Evolutionary conservation across 352 stramenopile species (phyloP), one percentile per base, ranked within the genome.

Genomic region (Globisporangium paddicum): DNA sequence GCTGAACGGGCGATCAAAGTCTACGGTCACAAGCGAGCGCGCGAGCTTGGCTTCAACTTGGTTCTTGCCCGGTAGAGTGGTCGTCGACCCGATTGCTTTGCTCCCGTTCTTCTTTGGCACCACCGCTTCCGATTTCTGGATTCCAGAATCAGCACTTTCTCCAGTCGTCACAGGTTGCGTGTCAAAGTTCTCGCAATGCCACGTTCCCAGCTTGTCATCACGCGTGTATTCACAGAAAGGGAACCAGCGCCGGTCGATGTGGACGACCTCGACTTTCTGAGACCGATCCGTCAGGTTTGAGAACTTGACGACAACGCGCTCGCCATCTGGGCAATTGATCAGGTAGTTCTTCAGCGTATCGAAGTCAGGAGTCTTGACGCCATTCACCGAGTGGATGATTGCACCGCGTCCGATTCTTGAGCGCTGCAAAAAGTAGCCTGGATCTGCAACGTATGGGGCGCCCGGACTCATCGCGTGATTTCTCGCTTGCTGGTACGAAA

Each of bases 231-330:
- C 75, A n/a, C 73, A 86, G 52, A 93, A 93, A 14, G 86, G 83
- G 60, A 96, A 97, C 91, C 91, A 98, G n/a, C 89, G 87, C 10
- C 86, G 79, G 58, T 98, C 90, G 16, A 97, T 83, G 62, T 92
- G 86, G 10, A 93, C 86, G 14, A 95, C 82, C 41, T 95, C 86
- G 3, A 95, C 79, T 51, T 89, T 88, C 46, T 92, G 82, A 2
- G 82, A 68, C 54, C 89, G 90, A 62, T 89, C 80, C 6, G 73
- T 77, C 45, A 95, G 58, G 55, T 84, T 84, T 2, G 79, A 88
- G 41, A 86, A 93, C 67, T 95, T 95, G 37, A 97, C 71, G 1
- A 95, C 86, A 11, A 96, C 73, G 3, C 87, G 82, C 60, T 92
- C 75, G 7, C 87, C 76, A 58, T 97, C 88, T 8, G 73, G 62